Conservation (phyloP, 108 stramenopile species). For the Fragilaria crotonensis region DNA sequence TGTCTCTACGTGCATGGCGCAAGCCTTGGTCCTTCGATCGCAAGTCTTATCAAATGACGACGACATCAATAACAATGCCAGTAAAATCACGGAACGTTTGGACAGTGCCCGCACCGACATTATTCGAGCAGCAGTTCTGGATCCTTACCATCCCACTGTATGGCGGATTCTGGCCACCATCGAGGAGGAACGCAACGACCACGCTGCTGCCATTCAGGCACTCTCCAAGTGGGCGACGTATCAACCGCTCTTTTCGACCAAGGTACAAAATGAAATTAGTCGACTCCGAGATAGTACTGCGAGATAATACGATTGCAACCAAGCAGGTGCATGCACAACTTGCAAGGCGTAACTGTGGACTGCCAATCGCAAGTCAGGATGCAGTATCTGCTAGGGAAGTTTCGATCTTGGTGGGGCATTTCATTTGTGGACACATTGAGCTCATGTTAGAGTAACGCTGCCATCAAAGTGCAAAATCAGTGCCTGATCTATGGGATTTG, state of each 20-base stretch:
- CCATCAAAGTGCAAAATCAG: too few species aligned
- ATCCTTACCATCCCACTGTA: conserved; percentile 1
- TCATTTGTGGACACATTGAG: too few species aligned
- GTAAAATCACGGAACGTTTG: background rate
- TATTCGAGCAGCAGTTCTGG: background rate
- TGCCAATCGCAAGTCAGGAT: too few species aligned
- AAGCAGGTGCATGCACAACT: too few species aligned
- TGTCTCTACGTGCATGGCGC: conserved; percentile 17
- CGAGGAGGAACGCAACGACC: conserved; percentile 6
- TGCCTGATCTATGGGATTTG: too few species aligned
- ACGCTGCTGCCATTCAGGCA: conserved; percentile 1
- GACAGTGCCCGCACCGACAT: conserved; percentile 4
- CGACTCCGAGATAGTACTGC: too few species aligned
- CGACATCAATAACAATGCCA: background rate
- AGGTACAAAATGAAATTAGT: conserved; percentile 5
- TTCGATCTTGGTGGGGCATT: too few species aligned
- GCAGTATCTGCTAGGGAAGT: too few species aligned
- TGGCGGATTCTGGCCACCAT: conserved; percentile 25
- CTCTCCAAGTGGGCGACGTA: conserved; percentile 1
- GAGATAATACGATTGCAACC: too few species aligned
- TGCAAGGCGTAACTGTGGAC: too few species aligned
- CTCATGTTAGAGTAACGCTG: too few species aligned
- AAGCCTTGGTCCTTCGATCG: conserved; percentile 21
- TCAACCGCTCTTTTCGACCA: conserved; percentile 1
- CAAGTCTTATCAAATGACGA: background rate